Base-by-base conservation (phyloP, 192 early-diverging fungal genomes). In the Coemansia interrupta region DNA sequence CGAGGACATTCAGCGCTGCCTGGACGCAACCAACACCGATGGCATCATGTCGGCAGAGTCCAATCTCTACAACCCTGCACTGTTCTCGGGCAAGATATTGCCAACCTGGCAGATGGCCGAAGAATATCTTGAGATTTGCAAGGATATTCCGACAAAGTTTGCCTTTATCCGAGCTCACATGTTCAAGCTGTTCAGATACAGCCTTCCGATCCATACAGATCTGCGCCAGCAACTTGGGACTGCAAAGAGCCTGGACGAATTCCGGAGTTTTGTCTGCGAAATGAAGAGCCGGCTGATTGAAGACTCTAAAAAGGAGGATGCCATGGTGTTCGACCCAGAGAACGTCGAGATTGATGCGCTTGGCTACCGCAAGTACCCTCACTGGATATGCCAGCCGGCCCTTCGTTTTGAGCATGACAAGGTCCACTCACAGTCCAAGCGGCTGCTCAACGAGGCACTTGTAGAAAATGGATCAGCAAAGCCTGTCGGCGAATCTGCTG, bases 31-130 rank as follows among this genome's bases (percentile, higher is more conserved):
- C 9, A 90, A 89, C 11, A 90, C 83, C 23, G 95, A 92, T 57
- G 97, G 93, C 22, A 90, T 98, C 43, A 99, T 99, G 97, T 84
- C 89, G 4, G 95, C 93, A 10, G 91, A 92, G 63, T 87, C 87
- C 5, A 88, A 78, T 56, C 73, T 93, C 10, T 90, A 92, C 57
- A 98, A 98, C 63, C 97, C 95, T 0, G 89, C 89, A 5, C 54
- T 98, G 8, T 97, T 98, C 68, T 79, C 83, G 0, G 83, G 83
- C 40, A 62, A 68, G 14, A 73, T 88, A 30, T 84, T 85, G 22
- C 83, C 85, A 5, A 77, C 82, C 0, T 93, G 89, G 88, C 82
- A 87, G 43, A 64, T 97, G 57, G 92, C 92, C 5, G 73, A 87
- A 24, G 95, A 95, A 80, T 99, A 97, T 62, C 55, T 97, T 39